These are phyloP conservation scores for Alternaria panax DNA, from an alignment of 2,329 filamentous ascomycete genomes.

Conservation along the genomic window DNA sequence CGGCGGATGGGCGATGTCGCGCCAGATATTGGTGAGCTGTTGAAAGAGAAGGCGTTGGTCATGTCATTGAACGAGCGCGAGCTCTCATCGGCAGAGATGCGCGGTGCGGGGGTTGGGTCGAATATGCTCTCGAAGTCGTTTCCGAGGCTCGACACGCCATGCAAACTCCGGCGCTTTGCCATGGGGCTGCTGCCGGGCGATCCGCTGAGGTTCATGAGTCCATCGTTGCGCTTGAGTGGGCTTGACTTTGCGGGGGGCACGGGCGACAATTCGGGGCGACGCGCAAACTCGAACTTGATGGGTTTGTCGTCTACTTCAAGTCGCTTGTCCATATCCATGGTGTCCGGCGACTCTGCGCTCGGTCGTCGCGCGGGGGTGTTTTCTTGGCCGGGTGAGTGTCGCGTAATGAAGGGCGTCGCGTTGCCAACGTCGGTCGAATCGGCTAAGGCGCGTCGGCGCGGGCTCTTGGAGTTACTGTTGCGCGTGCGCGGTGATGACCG, in stretches of 20 bases:
- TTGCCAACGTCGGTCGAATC: constrained; percentile 76
- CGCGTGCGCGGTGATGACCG: constrained; percentile 69
- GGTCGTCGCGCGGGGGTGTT: constrained; percentile 46
- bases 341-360: constrained; percentile 35
- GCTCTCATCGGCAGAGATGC: constrained; percentile 30
- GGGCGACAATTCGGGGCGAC: constrained; percentile 36
- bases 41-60: constrained; percentile 42
- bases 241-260: constrained; percentile 71
- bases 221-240: constrained; percentile 90
- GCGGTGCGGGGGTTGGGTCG: constrained; percentile 59
- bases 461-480: constrained; percentile 74
- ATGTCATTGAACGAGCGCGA: constrained; percentile 40
- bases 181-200: constrained; percentile 81
- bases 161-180: constrained; percentile 87
- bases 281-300: constrained; percentile 57
- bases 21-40: constrained; percentile 44
- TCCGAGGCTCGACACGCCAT: constrained; percentile 70
- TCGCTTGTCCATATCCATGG: constrained; percentile 52
- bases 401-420: constrained; percentile 62
- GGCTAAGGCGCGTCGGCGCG: constrained; percentile 73
- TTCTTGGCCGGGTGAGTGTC: constrained; percentile 58
- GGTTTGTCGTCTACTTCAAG: constrained; percentile 54
- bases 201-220: constrained; percentile 85
- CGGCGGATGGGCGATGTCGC: constrained; percentile 45
- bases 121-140: constrained; percentile 75